These are phyloP conservation scores for Yarrowia sp. DNA, from an alignment of 805 yeast species.

Conservation along the genomic window DNA sequence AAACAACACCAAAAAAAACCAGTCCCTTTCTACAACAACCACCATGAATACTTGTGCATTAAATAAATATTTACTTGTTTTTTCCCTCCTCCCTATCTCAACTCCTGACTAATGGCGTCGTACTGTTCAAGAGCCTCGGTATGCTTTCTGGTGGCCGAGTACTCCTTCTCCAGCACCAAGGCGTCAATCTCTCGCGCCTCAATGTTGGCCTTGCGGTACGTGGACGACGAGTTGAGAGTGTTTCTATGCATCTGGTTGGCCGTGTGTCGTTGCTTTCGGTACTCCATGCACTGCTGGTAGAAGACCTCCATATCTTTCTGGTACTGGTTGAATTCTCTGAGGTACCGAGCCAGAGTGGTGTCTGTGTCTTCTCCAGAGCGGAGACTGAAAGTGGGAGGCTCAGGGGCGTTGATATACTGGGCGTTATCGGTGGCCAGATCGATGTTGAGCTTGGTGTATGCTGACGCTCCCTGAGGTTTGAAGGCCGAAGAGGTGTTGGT, in stretches of 20 bases:
- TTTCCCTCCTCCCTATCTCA: background rate
- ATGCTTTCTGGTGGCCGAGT: slow-evolving; percentile 6
- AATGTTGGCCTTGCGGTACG: background rate
- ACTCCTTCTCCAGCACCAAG: slow-evolving; percentile 11
- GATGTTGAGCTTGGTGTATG: slow-evolving; percentile 23
- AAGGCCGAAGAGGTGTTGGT: slow-evolving; percentile 13
- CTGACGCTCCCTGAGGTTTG: slow-evolving; percentile 4
- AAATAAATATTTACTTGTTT: background rate
- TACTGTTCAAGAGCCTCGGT: slow-evolving; percentile 20
- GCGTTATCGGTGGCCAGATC: background rate
- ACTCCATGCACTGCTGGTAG: slow-evolving; percentile 1
- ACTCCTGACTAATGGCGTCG: background rate
- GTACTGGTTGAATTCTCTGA: slow-evolving; percentile 10
- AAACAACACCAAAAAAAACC: too few species aligned
- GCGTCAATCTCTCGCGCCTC: slow-evolving; percentile 14
- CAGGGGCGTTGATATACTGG: background rate
- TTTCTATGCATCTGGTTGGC: background rate
- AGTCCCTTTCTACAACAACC: too few species aligned
- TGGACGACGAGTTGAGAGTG: background rate
- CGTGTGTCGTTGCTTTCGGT: background rate
- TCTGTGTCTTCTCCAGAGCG: background rate
- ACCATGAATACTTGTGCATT: background rate
- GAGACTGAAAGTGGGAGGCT: background rate
- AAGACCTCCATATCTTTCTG: background rate
- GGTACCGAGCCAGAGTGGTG: slow-evolving; percentile 1